Conservation (phyloP, 2,329 filamentous ascomycete species). For the Lasiodiplodia hormozganensis region DNA sequence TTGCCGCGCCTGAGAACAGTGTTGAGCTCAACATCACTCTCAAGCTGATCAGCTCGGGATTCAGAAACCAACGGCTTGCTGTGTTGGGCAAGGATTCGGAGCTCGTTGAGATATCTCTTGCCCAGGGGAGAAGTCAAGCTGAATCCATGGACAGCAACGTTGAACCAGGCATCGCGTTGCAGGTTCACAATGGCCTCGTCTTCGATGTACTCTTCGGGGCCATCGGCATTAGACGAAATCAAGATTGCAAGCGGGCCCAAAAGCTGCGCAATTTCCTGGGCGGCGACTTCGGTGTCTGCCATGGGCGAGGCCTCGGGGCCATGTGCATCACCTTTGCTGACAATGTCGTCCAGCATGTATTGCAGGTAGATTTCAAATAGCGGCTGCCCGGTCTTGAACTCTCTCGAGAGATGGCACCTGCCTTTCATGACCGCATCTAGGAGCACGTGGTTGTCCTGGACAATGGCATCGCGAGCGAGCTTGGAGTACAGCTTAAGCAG, state of each 20-base stretch:
- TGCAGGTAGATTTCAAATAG: conserved; percentile 84
- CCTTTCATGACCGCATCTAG: conserved; percentile 79
- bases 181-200: conserved; percentile 65
- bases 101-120: conserved; percentile 74
- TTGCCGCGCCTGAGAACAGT: conserved; percentile 88
- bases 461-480: conserved; percentile 74
- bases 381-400: conserved; percentile 71
- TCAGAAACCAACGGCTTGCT: conserved; percentile 88
- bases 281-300: conserved; percentile 80
- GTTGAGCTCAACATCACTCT: conserved; percentile 97
- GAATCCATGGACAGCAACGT: conserved; percentile 94
- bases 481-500: conserved; percentile 84
- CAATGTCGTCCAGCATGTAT: conserved; percentile 83
- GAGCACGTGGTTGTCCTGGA: conserved; percentile 71
- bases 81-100: conserved; percentile 84
- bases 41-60: conserved; percentile 85
- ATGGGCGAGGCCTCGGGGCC: conserved; percentile 74
- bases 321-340: conserved; percentile 87
- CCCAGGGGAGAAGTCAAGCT: conserved; percentile 75
- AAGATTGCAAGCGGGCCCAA: conserved; percentile 87
- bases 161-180: conserved; percentile 96
- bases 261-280: conserved; percentile 85
- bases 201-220: conserved; percentile 66
- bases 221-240: conserved; percentile 63
- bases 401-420: conserved; percentile 77